phyloP scores from a whole-genome alignment of 331 rosid genomes.

The Rhamnella rubrinervis region DNA sequence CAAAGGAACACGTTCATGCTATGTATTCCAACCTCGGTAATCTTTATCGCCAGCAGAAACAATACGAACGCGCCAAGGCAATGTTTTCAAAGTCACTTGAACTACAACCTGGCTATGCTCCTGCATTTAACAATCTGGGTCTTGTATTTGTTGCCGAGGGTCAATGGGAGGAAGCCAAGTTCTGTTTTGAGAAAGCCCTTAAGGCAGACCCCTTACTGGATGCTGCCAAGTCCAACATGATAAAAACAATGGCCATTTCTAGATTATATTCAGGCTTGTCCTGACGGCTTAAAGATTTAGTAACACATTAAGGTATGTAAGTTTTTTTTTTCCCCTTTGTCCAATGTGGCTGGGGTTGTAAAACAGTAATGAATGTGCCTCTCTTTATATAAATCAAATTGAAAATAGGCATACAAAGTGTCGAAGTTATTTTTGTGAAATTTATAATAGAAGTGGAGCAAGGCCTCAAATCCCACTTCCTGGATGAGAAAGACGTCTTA shows the following conservation, averaged over 20 bases:
- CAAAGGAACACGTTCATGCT: conserved; percentile 60
- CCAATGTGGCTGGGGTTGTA: not conserved
- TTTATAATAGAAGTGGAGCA: too few relatives aligned
- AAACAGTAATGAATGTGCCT: not conserved
- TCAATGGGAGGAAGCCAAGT: conserved; percentile 83
- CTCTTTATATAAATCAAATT: not conserved
- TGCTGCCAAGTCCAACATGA: conserved; percentile 81
- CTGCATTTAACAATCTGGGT: conserved; percentile 87
- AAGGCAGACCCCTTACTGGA: conserved; percentile 79
- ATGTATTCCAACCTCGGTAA: conserved; percentile 84
- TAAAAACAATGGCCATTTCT: conserved; percentile 59
- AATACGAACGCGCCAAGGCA: conserved; percentile 84
- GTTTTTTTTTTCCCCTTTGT: not conserved
- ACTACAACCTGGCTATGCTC: conserved; percentile 87
- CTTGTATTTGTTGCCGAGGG: conserved; percentile 94
- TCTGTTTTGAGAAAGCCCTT: conserved; percentile 81
- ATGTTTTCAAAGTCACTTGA: conserved; percentile 89
- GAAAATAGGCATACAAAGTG: too few relatives aligned
- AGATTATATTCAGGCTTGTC: conserved; percentile 21
- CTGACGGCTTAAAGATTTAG: conserved; percentile 1
- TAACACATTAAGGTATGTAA: not conserved
- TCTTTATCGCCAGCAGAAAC: conserved; percentile 80
- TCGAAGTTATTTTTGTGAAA: too few relatives aligned
- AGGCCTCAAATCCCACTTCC: too few relatives aligned
- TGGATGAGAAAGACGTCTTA: too few relatives aligned